A percentile compares a stretch with the other conserved stretches of the same genome.
Conservation (phyloP, 2,329 filamentous ascomycete genomes). For the Pseudocercospora vitis region DNA sequence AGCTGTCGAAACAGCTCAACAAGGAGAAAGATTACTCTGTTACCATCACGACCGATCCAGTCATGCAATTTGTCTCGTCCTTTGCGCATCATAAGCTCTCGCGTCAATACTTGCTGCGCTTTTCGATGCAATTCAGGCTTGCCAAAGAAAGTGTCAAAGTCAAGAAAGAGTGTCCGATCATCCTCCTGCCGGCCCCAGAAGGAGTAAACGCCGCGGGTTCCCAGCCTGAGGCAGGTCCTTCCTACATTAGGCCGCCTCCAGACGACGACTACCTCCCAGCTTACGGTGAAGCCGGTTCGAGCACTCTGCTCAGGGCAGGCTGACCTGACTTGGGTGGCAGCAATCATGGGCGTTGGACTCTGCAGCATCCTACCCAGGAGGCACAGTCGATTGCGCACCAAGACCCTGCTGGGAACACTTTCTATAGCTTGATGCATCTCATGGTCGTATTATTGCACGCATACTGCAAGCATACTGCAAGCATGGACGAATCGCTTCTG, state of each 20-base stretch:
- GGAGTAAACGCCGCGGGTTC: neutral
- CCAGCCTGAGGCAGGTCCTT: neutral
- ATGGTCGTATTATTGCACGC: no score
- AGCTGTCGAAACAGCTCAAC: slow-evolving; percentile 14
- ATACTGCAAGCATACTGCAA: no score
- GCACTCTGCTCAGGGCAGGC: neutral
- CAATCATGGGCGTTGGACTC: no score
- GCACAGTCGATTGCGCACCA: no score
- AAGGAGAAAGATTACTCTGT: slow-evolving; percentile 21
- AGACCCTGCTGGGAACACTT: no score
- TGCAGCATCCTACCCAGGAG: no score
- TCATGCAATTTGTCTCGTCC: slow-evolving; percentile 13
- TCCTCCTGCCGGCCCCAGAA: slow-evolving; percentile 18
- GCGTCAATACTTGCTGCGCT: slow-evolving; percentile 19
- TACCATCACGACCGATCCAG: slow-evolving; percentile 6
- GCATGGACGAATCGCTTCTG: no score
- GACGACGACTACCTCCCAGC: slow-evolving; percentile 2
- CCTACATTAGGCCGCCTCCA: neutral
- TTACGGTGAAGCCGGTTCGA: slow-evolving; percentile 3
- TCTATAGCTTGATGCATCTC: no score
- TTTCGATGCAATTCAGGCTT: slow-evolving; percentile 21
- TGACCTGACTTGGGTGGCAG: neutral
- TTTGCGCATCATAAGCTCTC: slow-evolving; percentile 23
- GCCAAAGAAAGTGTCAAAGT: slow-evolving; percentile 20
- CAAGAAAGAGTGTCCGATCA: slow-evolving; percentile 15